Conservation (phyloP, 768 basidiomycete genomes). For the Termitomyces sp. region DNA sequence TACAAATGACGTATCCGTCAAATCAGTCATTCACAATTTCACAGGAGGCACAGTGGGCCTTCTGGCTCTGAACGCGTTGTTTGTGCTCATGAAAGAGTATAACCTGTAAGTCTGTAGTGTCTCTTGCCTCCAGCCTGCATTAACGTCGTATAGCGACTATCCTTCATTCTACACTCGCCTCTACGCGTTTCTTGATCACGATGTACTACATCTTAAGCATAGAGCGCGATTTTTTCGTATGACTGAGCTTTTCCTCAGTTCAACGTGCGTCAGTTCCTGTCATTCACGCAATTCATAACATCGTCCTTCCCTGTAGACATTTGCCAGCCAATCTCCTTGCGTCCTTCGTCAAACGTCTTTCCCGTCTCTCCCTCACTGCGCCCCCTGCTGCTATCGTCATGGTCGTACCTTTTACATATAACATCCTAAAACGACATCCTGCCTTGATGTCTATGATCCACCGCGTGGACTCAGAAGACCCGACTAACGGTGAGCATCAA, state of each 20-base stretch:
- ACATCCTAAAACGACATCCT: constrained; percentile 88
- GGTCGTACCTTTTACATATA: constrained; percentile 91
- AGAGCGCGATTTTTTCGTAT: constrained; percentile 94
- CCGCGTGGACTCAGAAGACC: constrained; percentile 36
- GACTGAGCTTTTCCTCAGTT: constrained; percentile 85
- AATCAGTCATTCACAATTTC: neutral
- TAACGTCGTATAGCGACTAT: constrained; percentile 63
- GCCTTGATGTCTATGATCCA: constrained; percentile 93
- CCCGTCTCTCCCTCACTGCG: constrained; percentile 76
- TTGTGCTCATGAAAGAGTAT: constrained; percentile 86
- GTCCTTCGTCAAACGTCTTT: constrained; percentile 89
- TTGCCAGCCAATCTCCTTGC: constrained; percentile 88
- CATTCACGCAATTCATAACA: neutral
- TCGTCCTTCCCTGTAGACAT: constrained; percentile 39
- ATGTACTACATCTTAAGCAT: constrained; percentile 88
- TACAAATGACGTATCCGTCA: neutral
- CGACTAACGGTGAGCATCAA: constrained; percentile 25
- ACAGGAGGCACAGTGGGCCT: constrained; percentile 81
- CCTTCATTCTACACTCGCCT: constrained; percentile 92
- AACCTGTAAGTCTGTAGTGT: constrained; percentile 64
- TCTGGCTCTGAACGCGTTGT: constrained; percentile 87
- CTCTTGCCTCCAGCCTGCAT: neutral
- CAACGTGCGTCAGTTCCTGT: constrained; percentile 54
- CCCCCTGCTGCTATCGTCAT: constrained; percentile 90
- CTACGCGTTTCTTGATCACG: constrained; percentile 83